Evolutionary conservation across 345 rosid genomes (phyloP), one percentile per base, ranked within the genome.

Genomic region (Raphanus raphanistrum): DNA sequence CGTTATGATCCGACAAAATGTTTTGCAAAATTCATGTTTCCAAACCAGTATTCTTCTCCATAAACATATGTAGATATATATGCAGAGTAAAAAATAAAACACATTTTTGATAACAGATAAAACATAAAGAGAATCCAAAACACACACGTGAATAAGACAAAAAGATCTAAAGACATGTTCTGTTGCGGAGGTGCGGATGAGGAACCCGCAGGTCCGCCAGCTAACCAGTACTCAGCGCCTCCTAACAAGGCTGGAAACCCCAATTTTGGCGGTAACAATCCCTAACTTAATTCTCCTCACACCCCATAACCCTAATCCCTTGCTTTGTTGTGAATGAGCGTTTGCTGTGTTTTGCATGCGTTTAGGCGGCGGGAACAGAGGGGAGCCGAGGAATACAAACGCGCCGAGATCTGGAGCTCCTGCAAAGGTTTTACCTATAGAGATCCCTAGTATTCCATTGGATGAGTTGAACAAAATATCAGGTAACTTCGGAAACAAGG

Each of bases 101-200:
- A 78, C 15, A 66, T 72, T 58, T 3, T 61, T 73, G 55, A 27
- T 48, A 57, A 76, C 76, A 77, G 78, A 33, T 66, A 66, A 70
- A 70, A 13, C 12, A 36, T n/a, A 79, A 76, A 73, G 59, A 70
- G 32, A 70, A 36, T 21, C 81, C 32, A 54, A 81, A 41, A 11
- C 8, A 45, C 16, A 66, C 36, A 17, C 35, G 27, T 60, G 31
- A 76, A 29, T 32, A 71, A 77, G 70, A 80, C 33, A 70, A 52
- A 71, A 36, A 70, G 54, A 61, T 61, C 71, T 70, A 79, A 85
- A 78, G 68, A 60, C 17, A 92, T 94, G 98, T 89, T 86, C 72
- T 94, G 98, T 82, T 94, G 98, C 74, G 94, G 91, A 78, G 98
- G 87, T 69, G 79, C 84, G 70, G 98, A 92, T 84, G 98, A 94